Conservation (phyloP, 768 basidiomycete species). For the Lactarius sp. region DNA sequence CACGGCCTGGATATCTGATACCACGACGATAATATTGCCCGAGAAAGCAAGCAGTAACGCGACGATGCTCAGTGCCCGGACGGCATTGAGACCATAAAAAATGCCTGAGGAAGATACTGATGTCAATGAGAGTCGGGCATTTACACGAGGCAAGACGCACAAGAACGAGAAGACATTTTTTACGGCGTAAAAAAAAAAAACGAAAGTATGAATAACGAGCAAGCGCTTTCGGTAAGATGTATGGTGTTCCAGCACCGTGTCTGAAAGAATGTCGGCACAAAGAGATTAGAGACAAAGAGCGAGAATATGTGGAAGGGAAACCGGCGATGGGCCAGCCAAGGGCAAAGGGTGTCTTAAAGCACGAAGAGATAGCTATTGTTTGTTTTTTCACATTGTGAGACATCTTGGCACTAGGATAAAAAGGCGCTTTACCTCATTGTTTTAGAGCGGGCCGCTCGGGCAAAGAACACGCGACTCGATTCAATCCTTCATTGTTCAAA, state of each 20-base stretch:
- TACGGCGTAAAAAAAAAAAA: background rate
- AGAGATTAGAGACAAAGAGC: background rate
- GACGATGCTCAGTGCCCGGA: conserved; percentile 76
- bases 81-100: conserved; percentile 75
- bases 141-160: conserved; percentile 1
- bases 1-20: conserved; percentile 69
- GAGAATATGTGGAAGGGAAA: background rate
- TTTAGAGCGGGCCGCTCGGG: background rate
- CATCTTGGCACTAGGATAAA: background rate
- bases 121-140: background rate
- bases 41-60: conserved; percentile 74
- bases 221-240: background rate
- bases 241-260: conserved; percentile 25
- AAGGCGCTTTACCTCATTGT: background rate
- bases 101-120: conserved; percentile 35
- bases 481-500: background rate
- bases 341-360: background rate
- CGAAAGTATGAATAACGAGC: too few species aligned
- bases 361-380: background rate
- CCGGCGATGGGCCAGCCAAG: background rate
- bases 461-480: background rate
- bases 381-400: background rate
- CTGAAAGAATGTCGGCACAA: background rate
- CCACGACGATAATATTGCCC: conserved; percentile 70
- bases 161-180: conserved; percentile 16